A percentile compares a stretch with the other conserved stretches of the same genome.
phyloP scores from a whole-genome alignment of 2,329 filamentous ascomycete species.

The Ploettnerulaceae sp. region DNA sequence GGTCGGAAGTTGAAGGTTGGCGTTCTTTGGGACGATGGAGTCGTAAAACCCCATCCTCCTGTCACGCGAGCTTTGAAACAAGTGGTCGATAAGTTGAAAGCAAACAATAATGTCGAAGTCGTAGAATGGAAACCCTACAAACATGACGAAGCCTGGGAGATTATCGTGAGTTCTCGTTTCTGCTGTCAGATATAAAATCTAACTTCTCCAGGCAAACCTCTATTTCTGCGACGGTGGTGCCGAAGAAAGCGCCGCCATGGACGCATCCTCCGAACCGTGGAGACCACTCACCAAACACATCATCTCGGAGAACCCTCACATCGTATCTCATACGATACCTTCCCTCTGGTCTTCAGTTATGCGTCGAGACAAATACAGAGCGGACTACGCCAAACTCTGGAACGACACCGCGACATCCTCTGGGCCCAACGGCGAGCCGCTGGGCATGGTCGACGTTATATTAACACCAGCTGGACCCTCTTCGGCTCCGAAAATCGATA shows the following conservation, averaged over 20 bases:
- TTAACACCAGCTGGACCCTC: conserved; percentile 55
- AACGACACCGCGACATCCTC: conserved; percentile 32
- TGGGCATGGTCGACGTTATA: conserved; percentile 51
- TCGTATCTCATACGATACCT: conserved; percentile 38
- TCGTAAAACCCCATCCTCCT: conserved; percentile 57
- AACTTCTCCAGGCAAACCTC: conserved; percentile 23
- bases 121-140: conserved; percentile 51
- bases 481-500: conserved; percentile 46
- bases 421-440: conserved; percentile 23
- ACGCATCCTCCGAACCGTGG: conserved; percentile 51
- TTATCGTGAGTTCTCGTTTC: conserved; percentile 38
- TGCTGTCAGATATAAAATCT: not conserved
- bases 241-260: conserved; percentile 47
- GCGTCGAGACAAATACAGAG: conserved; percentile 37
- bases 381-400: conserved; percentile 24
- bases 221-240: conserved; percentile 58
- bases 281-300: conserved; percentile 56
- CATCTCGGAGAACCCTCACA: conserved; percentile 46
- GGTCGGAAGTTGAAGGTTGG: conserved; percentile 52
- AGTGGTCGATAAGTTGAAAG: conserved; percentile 46
- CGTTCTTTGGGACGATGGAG: conserved; percentile 53
- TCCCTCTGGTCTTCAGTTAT: conserved; percentile 40
- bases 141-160: conserved; percentile 46
- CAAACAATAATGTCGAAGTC: conserved; percentile 44
- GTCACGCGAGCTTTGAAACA: conserved; percentile 52